These are phyloP conservation scores for Chlamydomonas sphaeroides DNA, from an alignment of 139 green algal species.

Conservation along the genomic window DNA sequence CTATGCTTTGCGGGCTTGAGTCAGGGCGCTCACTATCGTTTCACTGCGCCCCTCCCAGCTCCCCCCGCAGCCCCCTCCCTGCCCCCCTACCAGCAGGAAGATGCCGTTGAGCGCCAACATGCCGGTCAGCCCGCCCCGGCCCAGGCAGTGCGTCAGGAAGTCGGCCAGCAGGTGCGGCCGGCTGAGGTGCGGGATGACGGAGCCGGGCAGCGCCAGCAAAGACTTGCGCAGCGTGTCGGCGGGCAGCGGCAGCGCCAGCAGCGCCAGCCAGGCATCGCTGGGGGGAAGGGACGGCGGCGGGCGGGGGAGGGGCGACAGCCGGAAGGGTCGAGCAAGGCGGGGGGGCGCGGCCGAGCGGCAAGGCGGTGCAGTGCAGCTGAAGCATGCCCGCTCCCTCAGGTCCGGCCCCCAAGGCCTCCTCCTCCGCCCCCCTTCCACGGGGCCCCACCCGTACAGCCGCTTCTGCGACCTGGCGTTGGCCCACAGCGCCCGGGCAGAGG, in stretches of 20 bases:
- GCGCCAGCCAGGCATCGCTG: slow-evolving; percentile 85
- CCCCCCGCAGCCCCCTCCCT: background rate
- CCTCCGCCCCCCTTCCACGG: too few species aligned
- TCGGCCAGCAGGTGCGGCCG: slow-evolving; percentile 87
- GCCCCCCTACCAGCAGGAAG: slow-evolving; percentile 82
- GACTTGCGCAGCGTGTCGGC: slow-evolving; percentile 76
- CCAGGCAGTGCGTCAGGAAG: slow-evolving; percentile 85
- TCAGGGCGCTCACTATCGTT: too few species aligned
- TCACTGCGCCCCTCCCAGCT: background rate
- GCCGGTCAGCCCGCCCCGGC: slow-evolving; percentile 80
- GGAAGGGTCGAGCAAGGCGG: too few species aligned
- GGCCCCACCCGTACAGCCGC: slow-evolving; percentile 41
- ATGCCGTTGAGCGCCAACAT: slow-evolving; percentile 95
- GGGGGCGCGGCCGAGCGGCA: too few species aligned
- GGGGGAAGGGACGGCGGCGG: slow-evolving; percentile 1
- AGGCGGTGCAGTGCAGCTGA: too few species aligned
- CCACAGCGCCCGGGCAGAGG: slow-evolving; percentile 64
- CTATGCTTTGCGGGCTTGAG: too few species aligned
- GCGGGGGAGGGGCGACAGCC: background rate
- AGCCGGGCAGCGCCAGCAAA: slow-evolving; percentile 72
- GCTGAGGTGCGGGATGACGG: slow-evolving; percentile 82
- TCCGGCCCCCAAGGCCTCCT: background rate
- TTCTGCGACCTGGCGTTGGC: slow-evolving; percentile 62
- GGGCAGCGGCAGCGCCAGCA: slow-evolving; percentile 82
- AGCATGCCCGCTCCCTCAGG: too few species aligned